Evolutionary conservation across 352 stramenopile genomes (phyloP), one percentile per base, ranked within the genome.

Genomic region (Halophytophthora polymorphica): DNA sequence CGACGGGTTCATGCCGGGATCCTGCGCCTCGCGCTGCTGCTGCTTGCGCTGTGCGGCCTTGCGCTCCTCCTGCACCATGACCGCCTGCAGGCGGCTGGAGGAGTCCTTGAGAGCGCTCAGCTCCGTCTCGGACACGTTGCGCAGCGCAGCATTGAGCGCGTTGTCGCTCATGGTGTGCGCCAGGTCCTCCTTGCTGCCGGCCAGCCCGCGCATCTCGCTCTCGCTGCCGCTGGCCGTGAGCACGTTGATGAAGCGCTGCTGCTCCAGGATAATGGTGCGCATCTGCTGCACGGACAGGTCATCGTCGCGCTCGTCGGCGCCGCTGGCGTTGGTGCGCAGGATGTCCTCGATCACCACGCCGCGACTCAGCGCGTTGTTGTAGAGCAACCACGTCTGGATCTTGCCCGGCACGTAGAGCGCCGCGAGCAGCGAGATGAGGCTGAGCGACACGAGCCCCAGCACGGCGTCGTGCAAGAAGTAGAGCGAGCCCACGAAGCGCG

Each of bases 311-410:
- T 90, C 79, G 45, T 90, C 73, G 8, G 25, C 25, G 34, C 71
- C 71, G 50, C 71, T 66, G 31, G 77, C 86, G 65, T 84, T 90
- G 33, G 79, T 60, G 45, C 79, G 74, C 22, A 99, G 65, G 56
- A 99, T 98, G 66, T 99, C 95, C 55, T 97, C 95, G 22, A 99
- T 97, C 29, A 98, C 96, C 14, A 99, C 95, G 58, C 97, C 95
- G 39, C 88, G 80, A 18, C 89, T 98, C 25, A 99, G 64, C 17
- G 96, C 96, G 62, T 99, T 98, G 73, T 98, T 97, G 74, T 98
- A 99, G 2, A 99, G 73, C 42, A 99, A 70, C 94, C 93, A 98
- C 28, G 95, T 98, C 69, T 99, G 95, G 38, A 98, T 90, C 58
- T 96, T 90, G 49, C 90, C 81, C 13, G 89, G 90, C 39, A 98